A percentile compares a stretch with the other conserved stretches of the same genome.
phyloP scores from a whole-genome alignment of 2,329 filamentous ascomycete genomes.

The Colletotrichum sp. region DNA sequence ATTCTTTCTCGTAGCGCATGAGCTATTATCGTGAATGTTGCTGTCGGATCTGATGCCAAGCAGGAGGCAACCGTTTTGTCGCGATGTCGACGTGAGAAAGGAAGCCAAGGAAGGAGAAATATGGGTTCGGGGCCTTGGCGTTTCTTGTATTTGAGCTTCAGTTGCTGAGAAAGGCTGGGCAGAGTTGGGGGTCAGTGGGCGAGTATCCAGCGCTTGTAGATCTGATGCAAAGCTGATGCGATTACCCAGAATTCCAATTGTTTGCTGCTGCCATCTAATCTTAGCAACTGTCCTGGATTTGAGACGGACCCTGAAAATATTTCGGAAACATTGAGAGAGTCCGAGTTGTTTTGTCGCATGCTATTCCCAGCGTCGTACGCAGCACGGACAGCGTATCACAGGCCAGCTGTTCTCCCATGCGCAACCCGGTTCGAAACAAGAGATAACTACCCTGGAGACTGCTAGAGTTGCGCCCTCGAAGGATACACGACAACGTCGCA shows the following conservation, averaged over 20 bases:
- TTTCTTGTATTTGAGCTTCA: conserved; percentile 14
- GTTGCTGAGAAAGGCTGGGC: background rate
- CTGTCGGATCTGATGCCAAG: conserved; percentile 4
- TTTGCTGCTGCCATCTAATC: conserved; percentile 1
- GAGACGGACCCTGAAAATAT: background rate
- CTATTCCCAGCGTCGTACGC: conserved; percentile 11
- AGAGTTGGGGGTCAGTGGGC: background rate
- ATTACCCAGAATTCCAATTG: background rate
- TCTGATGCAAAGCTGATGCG: background rate
- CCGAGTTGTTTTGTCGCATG: background rate
- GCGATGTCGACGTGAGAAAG: background rate
- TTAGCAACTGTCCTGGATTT: background rate
- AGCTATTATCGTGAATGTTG: background rate
- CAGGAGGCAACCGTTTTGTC: background rate
- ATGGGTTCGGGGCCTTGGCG: conserved; percentile 6
- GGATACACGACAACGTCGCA: background rate
- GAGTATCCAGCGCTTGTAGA: background rate
- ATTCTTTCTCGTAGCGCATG: background rate
- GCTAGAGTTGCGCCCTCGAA: background rate
- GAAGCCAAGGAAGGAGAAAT: background rate
- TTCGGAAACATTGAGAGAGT: background rate
- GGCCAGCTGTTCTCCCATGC: conserved; percentile 5
- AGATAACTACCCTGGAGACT: background rate
- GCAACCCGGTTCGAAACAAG: background rate
- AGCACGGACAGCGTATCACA: conserved; percentile 7